Base-by-base conservation (phyloP, 441 rosid species). In the Dalechampia spathulata region DNA sequence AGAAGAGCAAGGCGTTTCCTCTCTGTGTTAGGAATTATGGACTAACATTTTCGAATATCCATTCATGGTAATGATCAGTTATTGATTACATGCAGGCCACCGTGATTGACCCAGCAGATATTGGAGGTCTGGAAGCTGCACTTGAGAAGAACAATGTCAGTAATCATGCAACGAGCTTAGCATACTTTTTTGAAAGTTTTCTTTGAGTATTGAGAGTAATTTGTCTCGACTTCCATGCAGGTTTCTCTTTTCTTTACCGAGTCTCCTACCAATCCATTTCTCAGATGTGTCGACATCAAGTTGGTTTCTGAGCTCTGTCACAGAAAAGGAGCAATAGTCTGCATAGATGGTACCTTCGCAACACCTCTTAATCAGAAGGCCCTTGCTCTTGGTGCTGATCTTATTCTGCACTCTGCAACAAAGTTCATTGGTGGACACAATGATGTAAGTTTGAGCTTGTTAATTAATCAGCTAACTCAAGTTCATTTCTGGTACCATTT, bases 301-400 rank as follows among this genome's bases (percentile, higher is more conserved):
- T 62, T 82, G 73, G 96, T 90, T 58, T 85, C 97, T 40, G 72
- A 85, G 44, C 85, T 90, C 45, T 93, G 97, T 73, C 95, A 81
- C 72, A 83, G 69, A 38, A 87, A 85, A 59, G 97, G 96, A 62
- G 83, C 95, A 49, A 66, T 90, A 60, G 97, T 93, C 51, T 93
- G 99, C 80, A 78, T 93, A 23, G 99, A 93, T 72, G 99, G 99
- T 61, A 93, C 99, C 64, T 93, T 93, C 72, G 99, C 99, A 30
- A 90, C 97, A 58, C 95, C 97, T 68, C 69, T 93, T 65, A 93
- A 93, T 72, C 99, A 93, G 71, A 93, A 90, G 75, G 93, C 90
- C 20, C 87, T 93, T 63, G 79, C 91, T 30, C 81, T 85, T 63
- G 99, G 99, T 52, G 96, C 99, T 66, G 99, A 93, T 82, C 89